Evolutionary conservation across 2,329 filamentous ascomycete genomes (phyloP), one percentile per base, ranked within the genome.

Genomic region (Ophiostoma perfectum): DNA sequence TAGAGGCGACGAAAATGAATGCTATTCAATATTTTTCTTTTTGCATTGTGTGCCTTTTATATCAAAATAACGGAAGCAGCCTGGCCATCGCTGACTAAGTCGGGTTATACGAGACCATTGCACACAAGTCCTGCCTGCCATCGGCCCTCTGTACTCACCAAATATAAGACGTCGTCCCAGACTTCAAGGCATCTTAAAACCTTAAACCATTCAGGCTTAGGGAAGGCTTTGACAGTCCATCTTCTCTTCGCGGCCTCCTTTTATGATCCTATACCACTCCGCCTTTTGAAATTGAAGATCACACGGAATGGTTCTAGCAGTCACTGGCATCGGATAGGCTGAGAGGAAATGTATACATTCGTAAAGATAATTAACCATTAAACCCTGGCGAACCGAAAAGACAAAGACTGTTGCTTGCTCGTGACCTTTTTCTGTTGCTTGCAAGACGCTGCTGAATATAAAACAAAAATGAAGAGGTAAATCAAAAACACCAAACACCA

Each of bases 401-500:
- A 39, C 55, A 14, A 55, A 39, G 27, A 44, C 60, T 63, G 60
- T 63, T 63, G 60, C 38, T 63, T 63, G 38, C 38, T 63, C 12
- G 60, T 63, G 36, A 63, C 60, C 27, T 12, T 63, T 63, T 63
- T 62, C 39, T 18, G 60, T 11, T 42, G 38, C 38, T 27, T 63
- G 39, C 12, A 41, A 63, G 16, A 18, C 60, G 39, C 60, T 62
- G 38, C n/a, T 63, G 7, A 63, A 44, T 18, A 44, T 27, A 63
- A 63, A 27, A 44, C 7, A 5, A 27, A 45, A 36, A 64, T 11
- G 7, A 62, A n/a, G 44, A 64, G 8, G 14, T n/a, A 64, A 7
- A 47, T 11, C 36, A 27, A 64, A 5, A 38, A 27, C 63, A 64
- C 63, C 63, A 64, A 45, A 64, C 63, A 45, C 63, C 63, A 12